Evolutionary conservation across 352 stramenopile species (phyloP).

Genomic region (Phytophthora pistaciae): DNA sequence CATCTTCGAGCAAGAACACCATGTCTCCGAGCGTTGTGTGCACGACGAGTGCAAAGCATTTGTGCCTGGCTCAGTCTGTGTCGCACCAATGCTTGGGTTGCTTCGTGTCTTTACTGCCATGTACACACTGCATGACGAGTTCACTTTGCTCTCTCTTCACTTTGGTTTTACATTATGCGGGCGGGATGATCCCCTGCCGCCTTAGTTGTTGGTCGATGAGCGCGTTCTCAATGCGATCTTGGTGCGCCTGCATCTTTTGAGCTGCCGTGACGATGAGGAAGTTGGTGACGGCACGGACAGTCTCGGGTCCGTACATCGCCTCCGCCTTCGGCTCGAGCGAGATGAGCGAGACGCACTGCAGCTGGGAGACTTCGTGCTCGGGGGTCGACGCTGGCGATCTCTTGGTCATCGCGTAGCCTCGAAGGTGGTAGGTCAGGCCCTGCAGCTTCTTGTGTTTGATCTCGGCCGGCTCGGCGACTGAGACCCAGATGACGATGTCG

Average conservation of each 20-base stretch:
- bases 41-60: conserved; percentile 18
- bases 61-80: neutral
- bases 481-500: conserved; percentile 59
- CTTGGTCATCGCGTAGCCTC: conserved; percentile 60
- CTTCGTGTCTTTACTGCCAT: neutral
- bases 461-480: conserved; percentile 49
- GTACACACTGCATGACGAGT: neutral
- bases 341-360: conserved; percentile 42
- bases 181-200: neutral
- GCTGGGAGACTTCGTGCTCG: conserved; percentile 26
- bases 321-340: conserved; percentile 36
- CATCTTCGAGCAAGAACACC: conserved; percentile 27
- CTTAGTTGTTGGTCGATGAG: conserved; percentile 32
- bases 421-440: conserved; percentile 51
- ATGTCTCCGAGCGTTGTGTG: conserved; percentile 4
- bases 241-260: conserved; percentile 43
- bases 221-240: conserved; percentile 40
- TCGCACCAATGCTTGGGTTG: conserved; percentile 3
- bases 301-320: conserved; percentile 31
- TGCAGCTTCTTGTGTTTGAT: conserved; percentile 56
- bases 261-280: conserved; percentile 41
- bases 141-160: neutral
- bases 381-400: conserved; percentile 24
- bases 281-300: conserved; percentile 38
- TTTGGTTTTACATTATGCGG: neutral